Conservation (phyloP, 345 rosid genomes). For the Lagerstroemia speciosa region DNA sequence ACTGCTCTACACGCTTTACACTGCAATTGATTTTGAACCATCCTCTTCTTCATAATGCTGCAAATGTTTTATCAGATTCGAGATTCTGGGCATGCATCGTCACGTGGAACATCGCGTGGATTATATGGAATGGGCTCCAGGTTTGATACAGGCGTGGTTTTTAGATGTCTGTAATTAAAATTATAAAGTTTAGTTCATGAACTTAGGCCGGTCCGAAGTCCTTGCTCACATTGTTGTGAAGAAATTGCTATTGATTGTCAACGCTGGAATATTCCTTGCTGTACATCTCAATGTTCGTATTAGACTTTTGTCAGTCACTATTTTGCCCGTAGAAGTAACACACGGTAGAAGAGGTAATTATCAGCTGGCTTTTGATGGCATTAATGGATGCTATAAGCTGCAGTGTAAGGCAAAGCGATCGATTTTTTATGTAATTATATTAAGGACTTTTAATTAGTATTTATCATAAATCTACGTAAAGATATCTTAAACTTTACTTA, state of each 20-base stretch:
- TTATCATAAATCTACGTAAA: neutral
- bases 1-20: conserved; percentile 6
- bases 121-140: conserved; percentile 98
- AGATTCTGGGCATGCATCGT: conserved; percentile 77
- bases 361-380: neutral
- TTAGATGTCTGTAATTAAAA: neutral
- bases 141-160: conserved; percentile 27
- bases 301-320: neutral
- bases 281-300: neutral
- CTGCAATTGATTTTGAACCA: neutral
- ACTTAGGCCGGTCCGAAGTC: neutral
- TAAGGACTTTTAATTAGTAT: neutral
- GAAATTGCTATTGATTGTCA: neutral
- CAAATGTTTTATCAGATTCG: conserved; percentile 36
- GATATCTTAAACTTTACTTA: neutral
- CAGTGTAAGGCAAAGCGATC: neutral
- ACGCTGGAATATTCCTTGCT: neutral
- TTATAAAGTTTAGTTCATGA: neutral
- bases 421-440: neutral
- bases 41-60: neutral
- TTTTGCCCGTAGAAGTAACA: neutral
- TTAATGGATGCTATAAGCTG: neutral
- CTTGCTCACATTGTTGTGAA: neutral
- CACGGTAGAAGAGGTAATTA: neutral
- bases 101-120: conserved; percentile 86